Percentiles rank a stretch among this genome's conserved stretches.
Conservation (phyloP, 1,284 basidiomycete species). For the Xerocomus tenax region DNA sequence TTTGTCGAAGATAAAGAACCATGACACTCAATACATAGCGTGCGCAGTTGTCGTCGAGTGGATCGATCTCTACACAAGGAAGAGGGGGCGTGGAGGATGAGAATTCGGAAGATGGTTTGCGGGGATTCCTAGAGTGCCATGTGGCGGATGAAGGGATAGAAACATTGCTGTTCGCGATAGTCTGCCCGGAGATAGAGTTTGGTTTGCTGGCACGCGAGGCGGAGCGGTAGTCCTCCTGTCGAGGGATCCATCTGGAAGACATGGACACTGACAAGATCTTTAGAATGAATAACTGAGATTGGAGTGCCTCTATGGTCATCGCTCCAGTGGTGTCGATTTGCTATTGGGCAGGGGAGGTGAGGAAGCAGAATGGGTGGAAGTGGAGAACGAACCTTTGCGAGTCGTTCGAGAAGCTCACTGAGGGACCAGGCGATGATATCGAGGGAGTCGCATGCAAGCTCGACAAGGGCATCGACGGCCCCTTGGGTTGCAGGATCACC, state of each 20-base stretch:
- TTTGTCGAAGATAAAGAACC: constrained; percentile 73
- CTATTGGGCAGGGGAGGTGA: constrained; percentile 27
- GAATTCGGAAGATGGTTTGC: constrained; percentile 36
- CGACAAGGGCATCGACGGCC: constrained; percentile 69
- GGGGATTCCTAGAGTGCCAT: constrained; percentile 28
- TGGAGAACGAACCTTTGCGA: constrained; percentile 57
- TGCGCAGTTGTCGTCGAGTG: constrained; percentile 82
- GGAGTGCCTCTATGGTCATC: constrained; percentile 64
- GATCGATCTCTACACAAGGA: constrained; percentile 59
- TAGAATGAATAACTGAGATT: constrained; percentile 84
- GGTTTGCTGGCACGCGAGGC: constrained; percentile 37
- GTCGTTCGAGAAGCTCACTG: constrained; percentile 63
- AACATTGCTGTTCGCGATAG: constrained; percentile 10
- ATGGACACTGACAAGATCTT: constrained; percentile 76
- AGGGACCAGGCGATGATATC: constrained; percentile 75
- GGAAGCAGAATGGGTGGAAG: background rate
- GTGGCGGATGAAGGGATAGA: constrained; percentile 15
- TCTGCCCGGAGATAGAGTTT: constrained; percentile 22
- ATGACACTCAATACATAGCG: constrained; percentile 78
- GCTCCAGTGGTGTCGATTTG: constrained; percentile 46
- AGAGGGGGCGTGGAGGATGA: constrained; percentile 32
- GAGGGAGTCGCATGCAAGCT: constrained; percentile 66
- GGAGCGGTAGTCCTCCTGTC: constrained; percentile 34
- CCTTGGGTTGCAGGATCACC: constrained; percentile 64
- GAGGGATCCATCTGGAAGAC: constrained; percentile 64